Evolutionary conservation across 495 filamentous ascomycete genomes (phyloP), one percentile per base, ranked within the genome.

Genomic region (Penicillium roqueforti): DNA sequence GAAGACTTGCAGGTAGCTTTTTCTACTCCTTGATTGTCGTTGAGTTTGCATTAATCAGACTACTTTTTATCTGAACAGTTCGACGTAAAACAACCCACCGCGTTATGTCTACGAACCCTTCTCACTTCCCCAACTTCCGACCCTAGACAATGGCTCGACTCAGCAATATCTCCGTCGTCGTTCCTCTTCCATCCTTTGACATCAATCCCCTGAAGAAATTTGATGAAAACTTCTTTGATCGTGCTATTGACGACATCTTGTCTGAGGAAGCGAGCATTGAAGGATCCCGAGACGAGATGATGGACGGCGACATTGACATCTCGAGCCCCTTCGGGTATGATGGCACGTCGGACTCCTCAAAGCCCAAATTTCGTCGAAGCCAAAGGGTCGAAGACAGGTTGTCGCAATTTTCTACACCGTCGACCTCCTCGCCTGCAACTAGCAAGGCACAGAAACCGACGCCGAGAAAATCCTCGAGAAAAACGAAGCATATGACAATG

Each of bases 251-350:
- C 6, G 11, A 49, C 18, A 73, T 71, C 16, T 49, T 73, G 10
- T 56, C 58, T 3, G 63, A 68, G 20, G 58, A 68, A 29, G 48
- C 54, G 5, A 64, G 42, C 32, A 51, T 65, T n/a, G 62, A 69
- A 52, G 51, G 47, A 36, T 58, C 53, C 6, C 47, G 53, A 39
- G 45, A 51, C 18, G 42, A 51, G 19, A 34, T 40, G 45, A 29
- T 19, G 42, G 42, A 45, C 8, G 28, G 40, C 28, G 11, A 18
- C n/a, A 16, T 36, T 8, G 20, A n/a, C 6, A 34, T 13, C 3
- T n/a, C 39, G 0, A 36, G 31, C 37, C 8, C 20, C 6, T 18
- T 40, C 14, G 16, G 58, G 44, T 9, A 39, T 20, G 44, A 26
- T 9, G 18, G 6, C n/a, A 14, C 22, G 14, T 25, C 39, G 0